Evolutionary conservation across 805 yeast genomes (phyloP).

Genomic region (Pichia deserticola): DNA sequence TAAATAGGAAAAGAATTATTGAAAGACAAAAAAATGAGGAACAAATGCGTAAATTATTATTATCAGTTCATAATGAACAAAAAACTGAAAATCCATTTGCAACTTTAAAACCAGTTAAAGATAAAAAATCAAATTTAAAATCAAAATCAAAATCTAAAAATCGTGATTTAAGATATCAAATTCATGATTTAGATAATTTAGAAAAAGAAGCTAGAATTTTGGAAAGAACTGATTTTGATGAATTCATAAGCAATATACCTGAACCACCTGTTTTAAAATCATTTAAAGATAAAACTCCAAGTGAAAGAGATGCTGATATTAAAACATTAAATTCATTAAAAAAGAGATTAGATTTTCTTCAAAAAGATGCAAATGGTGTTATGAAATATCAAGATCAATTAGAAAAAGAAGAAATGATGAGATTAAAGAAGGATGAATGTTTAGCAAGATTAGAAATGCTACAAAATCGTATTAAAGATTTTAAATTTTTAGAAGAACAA

Average conservation of each 20-base stretch:
- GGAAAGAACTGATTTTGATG: conserved; percentile 78
- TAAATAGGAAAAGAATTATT: conserved; percentile 47
- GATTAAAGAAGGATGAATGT: conserved; percentile 56
- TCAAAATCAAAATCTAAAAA: conserved; percentile 4
- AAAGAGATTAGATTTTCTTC: conserved; percentile 52
- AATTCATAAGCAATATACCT: conserved; percentile 21
- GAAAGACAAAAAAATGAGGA: conserved; percentile 73
- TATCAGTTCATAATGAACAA: conserved; percentile 45
- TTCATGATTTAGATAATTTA: conserved; percentile 26
- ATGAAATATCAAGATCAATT: conserved; percentile 51
- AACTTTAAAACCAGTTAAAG: conserved; percentile 6
- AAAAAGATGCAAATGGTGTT: conserved; percentile 69
- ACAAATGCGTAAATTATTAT: conserved; percentile 66
- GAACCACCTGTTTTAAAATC: conserved; percentile 4
- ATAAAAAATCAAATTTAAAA: not conserved
- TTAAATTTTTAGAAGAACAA: conserved; percentile 16
- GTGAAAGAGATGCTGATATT: conserved; percentile 40
- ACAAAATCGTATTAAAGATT: conserved; percentile 34
- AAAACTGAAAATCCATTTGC: conserved; percentile 22
- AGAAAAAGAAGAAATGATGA: conserved; percentile 45
- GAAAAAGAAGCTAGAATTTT: conserved; percentile 80
- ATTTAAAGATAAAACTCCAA: not conserved
- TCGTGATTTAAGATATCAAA: conserved; percentile 4
- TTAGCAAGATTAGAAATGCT: conserved; percentile 65
- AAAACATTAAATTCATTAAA: conserved; percentile 49